A percentile compares a stretch with the other conserved stretches of the same genome.
Evolutionary conservation across 2,329 filamentous ascomycete species (phyloP).

Genomic region (Arthrobotrys sinensis): DNA sequence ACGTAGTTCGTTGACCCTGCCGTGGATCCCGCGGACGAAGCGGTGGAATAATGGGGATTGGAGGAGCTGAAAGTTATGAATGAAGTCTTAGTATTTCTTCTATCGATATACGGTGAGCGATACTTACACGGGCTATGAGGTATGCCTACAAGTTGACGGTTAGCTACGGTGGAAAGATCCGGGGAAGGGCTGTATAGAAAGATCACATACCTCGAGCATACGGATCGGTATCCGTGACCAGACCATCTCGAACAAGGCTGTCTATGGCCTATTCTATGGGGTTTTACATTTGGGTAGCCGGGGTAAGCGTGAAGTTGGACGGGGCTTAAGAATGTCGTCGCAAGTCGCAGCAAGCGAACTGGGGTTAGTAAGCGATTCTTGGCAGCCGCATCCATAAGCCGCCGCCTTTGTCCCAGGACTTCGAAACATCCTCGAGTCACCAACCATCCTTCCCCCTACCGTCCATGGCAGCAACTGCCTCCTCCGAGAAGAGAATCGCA

Average conservation of each 20-base stretch:
- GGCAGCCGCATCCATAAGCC: slow-evolving; percentile 22
- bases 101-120: background rate
- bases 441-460: slow-evolving; percentile 5
- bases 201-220: slow-evolving; percentile 42
- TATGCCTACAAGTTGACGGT: slow-evolving; percentile 37
- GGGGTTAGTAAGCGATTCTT: slow-evolving; percentile 56
- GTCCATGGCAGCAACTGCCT: slow-evolving; percentile 43
- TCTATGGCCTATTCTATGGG: background rate
- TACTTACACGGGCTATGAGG: slow-evolving; percentile 54
- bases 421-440: slow-evolving; percentile 10
- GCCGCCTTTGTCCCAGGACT: background rate
- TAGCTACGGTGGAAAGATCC: slow-evolving; percentile 2
- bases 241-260: slow-evolving; percentile 38
- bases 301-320: background rate
- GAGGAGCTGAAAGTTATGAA: slow-evolving; percentile 32
- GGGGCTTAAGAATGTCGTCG: background rate
- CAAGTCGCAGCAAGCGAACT: slow-evolving; percentile 10
- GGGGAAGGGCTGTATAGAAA: background rate
- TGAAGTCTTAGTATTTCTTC: slow-evolving; percentile 13
- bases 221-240: slow-evolving; percentile 55
- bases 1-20: slow-evolving; percentile 47
- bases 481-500: slow-evolving; percentile 20
- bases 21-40: slow-evolving; percentile 47
- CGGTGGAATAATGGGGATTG: slow-evolving; percentile 58
- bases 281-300: slow-evolving; percentile 38